Base-by-base conservation (phyloP, 768 basidiomycete genomes). In the Hericium rajendrae region DNA sequence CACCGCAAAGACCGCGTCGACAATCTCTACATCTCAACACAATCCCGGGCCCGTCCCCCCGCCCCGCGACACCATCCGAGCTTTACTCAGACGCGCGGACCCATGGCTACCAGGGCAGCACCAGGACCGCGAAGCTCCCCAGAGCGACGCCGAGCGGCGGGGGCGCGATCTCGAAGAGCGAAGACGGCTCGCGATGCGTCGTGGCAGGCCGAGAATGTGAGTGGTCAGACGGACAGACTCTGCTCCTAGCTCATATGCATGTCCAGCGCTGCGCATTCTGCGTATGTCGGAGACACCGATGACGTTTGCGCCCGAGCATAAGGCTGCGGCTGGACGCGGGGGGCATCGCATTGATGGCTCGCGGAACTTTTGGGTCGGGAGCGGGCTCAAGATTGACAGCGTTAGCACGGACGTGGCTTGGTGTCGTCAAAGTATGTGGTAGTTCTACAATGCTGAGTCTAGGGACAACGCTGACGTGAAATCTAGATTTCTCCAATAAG, bases 341-440 rank as follows among this genome's bases (percentile, higher is more conserved):
- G 85, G 86, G 0, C 76, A 80, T 67, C 77, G 82, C 39, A 78
- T 88, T n/a, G 88, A 90, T 56, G 76, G 77, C 6, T 85, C 85
- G 12, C 79, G 84, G 51, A 91, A 91, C 65, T 72, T 88, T 50
- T 91, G 89, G 89, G 85, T 83, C 10, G 81, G 82, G 0, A 88
- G 82, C 56, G 86, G 86, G 0, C 71, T 91, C 56, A 91, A 90
- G 70, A 81, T 86, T 18, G 88, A 91, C 55, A 85, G 85, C 65
- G 79, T 84, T 0, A 84, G 79, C 62, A 91, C 88, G 0, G 88
- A 88, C 64, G 83, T 91, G 18, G 85, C 81, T n/a, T 91, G 89
- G 89, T 84, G 83, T 24, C 76, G 77, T 62, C 85, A 84, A 55
- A 69, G 86, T 86, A 58, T 56, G 82, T 74, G 32, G n/a, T 18